Evolutionary conservation across 148 eudicot species (phyloP).

Genomic region (Rhododendron vialii): DNA sequence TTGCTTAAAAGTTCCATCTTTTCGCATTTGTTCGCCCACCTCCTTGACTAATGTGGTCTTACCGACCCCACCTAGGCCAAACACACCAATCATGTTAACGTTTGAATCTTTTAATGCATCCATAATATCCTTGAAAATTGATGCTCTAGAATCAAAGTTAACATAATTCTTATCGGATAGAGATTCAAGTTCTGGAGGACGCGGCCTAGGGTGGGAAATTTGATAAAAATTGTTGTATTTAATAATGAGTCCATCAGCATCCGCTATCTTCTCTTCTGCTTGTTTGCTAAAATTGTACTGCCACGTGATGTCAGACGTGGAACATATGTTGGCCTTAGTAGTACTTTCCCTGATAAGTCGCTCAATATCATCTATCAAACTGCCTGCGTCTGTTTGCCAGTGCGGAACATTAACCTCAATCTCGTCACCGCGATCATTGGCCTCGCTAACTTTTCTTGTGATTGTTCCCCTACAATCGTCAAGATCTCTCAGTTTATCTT

Average conservation of each 20-base stretch:
- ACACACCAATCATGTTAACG: neutral
- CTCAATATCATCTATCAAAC: neutral
- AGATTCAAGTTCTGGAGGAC: neutral
- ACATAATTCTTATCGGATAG: neutral
- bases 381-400: neutral
- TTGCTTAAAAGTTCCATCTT: neutral
- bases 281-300: neutral
- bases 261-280: neutral
- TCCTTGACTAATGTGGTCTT: neutral
- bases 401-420: neutral
- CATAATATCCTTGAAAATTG: neutral
- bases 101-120: neutral
- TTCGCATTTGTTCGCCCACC: neutral
- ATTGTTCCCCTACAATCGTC: neutral
- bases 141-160: neutral
- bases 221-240: too few relatives aligned
- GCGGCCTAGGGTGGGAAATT: neutral
- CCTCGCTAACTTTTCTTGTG: neutral
- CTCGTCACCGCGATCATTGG: neutral
- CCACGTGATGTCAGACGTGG: neutral
- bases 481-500: neutral
- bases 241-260: too few relatives aligned
- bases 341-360: neutral
- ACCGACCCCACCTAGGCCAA: neutral
- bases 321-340: neutral